A percentile compares a stretch with the other conserved stretches of the same genome.
phyloP scores from a whole-genome alignment of 2,329 filamentous ascomycete genomes.

The Penicillium occitanis region DNA sequence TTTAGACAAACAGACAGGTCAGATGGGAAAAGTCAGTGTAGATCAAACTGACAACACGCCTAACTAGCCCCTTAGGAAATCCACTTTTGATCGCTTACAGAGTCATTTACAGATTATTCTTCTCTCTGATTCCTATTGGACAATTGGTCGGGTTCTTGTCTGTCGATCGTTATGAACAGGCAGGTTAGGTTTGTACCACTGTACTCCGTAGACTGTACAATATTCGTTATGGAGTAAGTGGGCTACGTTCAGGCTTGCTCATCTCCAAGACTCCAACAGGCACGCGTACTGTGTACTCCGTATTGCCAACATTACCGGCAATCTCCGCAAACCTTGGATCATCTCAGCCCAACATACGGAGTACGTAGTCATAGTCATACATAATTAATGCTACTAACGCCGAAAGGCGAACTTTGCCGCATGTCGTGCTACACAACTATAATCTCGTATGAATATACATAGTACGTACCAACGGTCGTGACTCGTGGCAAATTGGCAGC shows the following conservation, averaged over 20 bases:
- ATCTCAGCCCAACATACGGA: neutral
- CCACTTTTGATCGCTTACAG: neutral
- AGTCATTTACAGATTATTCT: neutral
- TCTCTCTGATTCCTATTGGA: neutral
- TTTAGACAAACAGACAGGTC: neutral
- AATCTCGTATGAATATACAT: neutral
- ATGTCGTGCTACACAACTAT: slow-evolving; percentile 4
- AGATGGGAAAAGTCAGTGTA: neutral
- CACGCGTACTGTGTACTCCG: neutral
- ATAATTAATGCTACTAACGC: neutral
- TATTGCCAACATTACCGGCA: neutral
- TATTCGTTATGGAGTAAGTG: neutral
- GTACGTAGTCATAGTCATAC: neutral
- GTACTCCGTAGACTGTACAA: neutral
- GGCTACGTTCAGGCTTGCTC: neutral
- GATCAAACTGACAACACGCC: neutral
- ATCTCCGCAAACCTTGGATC: neutral
- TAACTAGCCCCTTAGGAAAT: neutral
- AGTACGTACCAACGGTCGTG: neutral
- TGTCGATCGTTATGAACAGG: slow-evolving; percentile 1
- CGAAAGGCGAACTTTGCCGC: neutral
- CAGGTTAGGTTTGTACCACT: neutral
- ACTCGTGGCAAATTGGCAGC: slow-evolving; percentile 4
- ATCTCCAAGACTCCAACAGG: neutral
- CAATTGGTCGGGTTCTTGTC: neutral